Evolutionary conservation across 768 basidiomycete genomes (phyloP).

Genomic region (Sarcodon aspratus): DNA sequence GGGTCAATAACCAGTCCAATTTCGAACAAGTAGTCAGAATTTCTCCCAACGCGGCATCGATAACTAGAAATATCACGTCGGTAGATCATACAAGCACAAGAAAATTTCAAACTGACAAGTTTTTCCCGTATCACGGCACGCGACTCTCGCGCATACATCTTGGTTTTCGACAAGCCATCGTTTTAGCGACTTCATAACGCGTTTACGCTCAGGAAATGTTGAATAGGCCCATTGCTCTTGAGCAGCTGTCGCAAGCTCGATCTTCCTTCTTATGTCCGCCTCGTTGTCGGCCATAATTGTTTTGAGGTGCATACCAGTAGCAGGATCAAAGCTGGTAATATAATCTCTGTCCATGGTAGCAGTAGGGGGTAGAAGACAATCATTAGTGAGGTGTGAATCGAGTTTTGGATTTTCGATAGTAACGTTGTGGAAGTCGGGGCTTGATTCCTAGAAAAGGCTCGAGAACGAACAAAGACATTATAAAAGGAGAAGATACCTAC

Average conservation of each 20-base stretch:
- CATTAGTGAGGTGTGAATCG: constrained; percentile 49
- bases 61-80: constrained; percentile 35
- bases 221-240: constrained; percentile 67
- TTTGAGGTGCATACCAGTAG: constrained; percentile 71
- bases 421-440: constrained; percentile 41
- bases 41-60: constrained; percentile 92
- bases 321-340: constrained; percentile 89
- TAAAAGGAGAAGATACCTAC: constrained; percentile 27
- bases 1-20: constrained; percentile 80
- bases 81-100: background rate
- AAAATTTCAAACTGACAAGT: constrained; percentile 46
- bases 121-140: constrained; percentile 92
- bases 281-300: constrained; percentile 70
- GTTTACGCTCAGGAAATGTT: constrained; percentile 67
- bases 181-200: constrained; percentile 77
- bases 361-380: constrained; percentile 40
- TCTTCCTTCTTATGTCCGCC: constrained; percentile 64
- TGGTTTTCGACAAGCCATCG: constrained; percentile 93
- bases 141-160: constrained; percentile 74
- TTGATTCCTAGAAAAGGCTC: constrained; percentile 12
- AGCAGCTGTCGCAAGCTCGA: constrained; percentile 49
- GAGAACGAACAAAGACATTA: background rate
- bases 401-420: constrained; percentile 49
- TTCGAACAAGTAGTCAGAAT: constrained; percentile 93
- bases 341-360: constrained; percentile 41